phyloP scores from a whole-genome alignment of 441 rosid species.

The Populus hybrid region DNA sequence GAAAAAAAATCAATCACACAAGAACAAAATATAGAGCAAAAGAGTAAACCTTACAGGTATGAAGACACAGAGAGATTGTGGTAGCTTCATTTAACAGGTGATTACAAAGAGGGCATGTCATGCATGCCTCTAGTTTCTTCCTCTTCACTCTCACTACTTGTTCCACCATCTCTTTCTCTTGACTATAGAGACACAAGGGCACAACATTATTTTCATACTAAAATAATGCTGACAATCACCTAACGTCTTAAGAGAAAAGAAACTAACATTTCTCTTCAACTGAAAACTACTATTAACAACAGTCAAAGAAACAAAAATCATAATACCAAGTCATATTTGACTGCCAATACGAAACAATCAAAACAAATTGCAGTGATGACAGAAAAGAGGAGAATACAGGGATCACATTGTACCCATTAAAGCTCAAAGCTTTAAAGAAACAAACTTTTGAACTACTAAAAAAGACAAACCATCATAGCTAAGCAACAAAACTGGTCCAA shows the following conservation, averaged over 20 bases:
- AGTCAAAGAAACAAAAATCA: neutral
- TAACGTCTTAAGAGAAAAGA: neutral
- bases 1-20: neutral
- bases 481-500: neutral
- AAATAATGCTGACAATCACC: neutral
- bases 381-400: neutral
- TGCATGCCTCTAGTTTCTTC: conserved; percentile 52
- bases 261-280: neutral
- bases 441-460: neutral
- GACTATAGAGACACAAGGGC: neutral
- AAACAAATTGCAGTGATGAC: neutral
- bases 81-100: conserved; percentile 50
- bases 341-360: neutral
- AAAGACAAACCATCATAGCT: neutral
- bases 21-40: neutral
- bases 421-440: neutral
- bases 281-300: neutral
- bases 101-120: conserved; percentile 34
- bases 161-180: neutral
- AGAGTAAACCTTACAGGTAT: conserved; percentile 51
- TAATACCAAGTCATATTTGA: neutral
- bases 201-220: neutral
- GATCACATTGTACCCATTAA: neutral
- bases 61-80: conserved; percentile 67
- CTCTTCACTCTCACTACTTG: conserved; percentile 44